phyloP scores from a whole-genome alignment of 2,329 filamentous ascomycete genomes.

The Fusarium setosum region DNA sequence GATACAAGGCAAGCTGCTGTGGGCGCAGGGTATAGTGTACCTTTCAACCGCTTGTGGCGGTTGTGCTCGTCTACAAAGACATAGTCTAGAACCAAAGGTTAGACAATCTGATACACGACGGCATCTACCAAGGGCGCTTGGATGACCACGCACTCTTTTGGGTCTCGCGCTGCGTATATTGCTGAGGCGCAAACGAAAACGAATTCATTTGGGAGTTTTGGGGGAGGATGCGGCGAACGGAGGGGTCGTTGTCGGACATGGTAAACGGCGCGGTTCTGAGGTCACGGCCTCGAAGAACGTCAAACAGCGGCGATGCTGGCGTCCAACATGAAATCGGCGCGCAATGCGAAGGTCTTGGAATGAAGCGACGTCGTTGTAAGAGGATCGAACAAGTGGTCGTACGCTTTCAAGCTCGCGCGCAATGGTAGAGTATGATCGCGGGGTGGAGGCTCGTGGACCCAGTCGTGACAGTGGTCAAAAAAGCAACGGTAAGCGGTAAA shows the following conservation, averaged over 20 bases:
- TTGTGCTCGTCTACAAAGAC: conserved; percentile 99
- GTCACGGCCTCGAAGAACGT: conserved; percentile 40
- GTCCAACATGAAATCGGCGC: conserved; percentile 47
- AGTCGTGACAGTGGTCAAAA: conserved; percentile 30
- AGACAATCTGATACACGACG: conserved; percentile 15
- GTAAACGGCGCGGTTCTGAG: conserved; percentile 34
- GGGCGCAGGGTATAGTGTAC: conserved; percentile 58
- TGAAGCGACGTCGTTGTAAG: conserved; percentile 10
- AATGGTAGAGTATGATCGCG: conserved; percentile 28
- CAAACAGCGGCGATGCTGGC: conserved; percentile 21
- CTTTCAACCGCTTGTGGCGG: conserved; percentile 95
- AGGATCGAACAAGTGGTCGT: conserved; percentile 14
- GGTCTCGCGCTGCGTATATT: conserved; percentile 71
- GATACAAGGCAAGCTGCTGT: not conserved
- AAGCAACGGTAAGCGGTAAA: conserved; percentile 29
- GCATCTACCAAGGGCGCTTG: conserved; percentile 14
- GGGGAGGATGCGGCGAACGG: conserved; percentile 71
- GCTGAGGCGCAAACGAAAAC: conserved; percentile 78
- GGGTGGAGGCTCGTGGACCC: conserved; percentile 35
- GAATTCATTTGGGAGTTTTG: conserved; percentile 73
- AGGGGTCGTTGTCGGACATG: conserved; percentile 72
- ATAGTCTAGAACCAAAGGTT: conserved; percentile 74
- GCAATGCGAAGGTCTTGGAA: conserved; percentile 20
- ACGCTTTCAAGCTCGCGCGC: conserved; percentile 21
- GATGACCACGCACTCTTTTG: conserved; percentile 78